A percentile compares a stretch with the other conserved stretches of the same genome.
Conservation (phyloP, 2,329 filamentous ascomycete species). For the Lachnellula suecica region DNA sequence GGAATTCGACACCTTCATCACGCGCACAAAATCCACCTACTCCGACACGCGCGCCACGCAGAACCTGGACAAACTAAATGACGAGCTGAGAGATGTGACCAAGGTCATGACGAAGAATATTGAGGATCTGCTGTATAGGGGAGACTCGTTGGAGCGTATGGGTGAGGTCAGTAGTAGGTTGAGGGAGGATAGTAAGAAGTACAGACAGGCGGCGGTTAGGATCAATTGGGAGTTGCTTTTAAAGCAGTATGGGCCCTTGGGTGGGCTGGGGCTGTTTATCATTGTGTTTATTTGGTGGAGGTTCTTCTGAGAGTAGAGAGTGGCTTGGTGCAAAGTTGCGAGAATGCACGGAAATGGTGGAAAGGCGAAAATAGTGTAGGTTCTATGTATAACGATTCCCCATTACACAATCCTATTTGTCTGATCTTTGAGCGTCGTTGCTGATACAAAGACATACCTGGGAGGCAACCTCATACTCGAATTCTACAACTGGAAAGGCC, state of each 20-base stretch:
- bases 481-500: too few relatives aligned
- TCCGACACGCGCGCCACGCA: conserved; percentile 86
- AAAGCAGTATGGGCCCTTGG: conserved; percentile 96
- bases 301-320: conserved; percentile 70
- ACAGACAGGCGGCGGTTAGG: conserved; percentile 84
- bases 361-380: too few relatives aligned
- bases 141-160: conserved; percentile 94
- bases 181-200: conserved; percentile 92
- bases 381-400: too few relatives aligned
- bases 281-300: conserved; percentile 88
- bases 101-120: conserved; percentile 99
- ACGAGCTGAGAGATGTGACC: conserved; percentile 95
- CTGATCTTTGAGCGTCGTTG: too few relatives aligned
- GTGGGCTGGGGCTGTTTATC: conserved; percentile 76
- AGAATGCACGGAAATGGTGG: too few relatives aligned
- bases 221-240: conserved; percentile 98
- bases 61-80: conserved; percentile 93
- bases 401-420: too few relatives aligned
- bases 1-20: conserved; percentile 97
- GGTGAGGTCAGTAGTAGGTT: conserved; percentile 87
- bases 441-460: too few relatives aligned
- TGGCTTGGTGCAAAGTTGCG: too few relatives aligned
- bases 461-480: too few relatives aligned
- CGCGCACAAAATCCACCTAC: conserved; percentile 89
- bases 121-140: conserved; percentile 92